phyloP scores from a whole-genome alignment of 148 eudicot species.

The Spergularia marina region DNA sequence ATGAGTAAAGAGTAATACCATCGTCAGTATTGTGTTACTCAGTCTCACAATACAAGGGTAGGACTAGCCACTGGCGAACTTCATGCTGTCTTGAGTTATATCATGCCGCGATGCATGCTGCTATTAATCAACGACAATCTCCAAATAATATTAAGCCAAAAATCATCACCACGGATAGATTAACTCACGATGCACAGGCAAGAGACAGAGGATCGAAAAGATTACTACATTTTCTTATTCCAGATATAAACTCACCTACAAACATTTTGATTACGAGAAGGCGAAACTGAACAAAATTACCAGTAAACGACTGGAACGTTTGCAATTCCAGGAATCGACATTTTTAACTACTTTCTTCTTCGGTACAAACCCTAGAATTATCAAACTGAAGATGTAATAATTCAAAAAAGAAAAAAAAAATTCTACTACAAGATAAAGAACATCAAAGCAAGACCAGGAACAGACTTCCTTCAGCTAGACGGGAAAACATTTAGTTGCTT shows the following conservation, averaged over 20 bases:
- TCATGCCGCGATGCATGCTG: too few species aligned
- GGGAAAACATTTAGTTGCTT: neutral
- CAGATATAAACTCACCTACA: neutral
- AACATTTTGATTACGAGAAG: neutral
- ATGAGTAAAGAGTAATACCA: too few species aligned
- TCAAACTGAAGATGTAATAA: too few species aligned
- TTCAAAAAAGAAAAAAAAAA: neutral
- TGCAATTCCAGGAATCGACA: neutral
- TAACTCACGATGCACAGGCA: too few species aligned
- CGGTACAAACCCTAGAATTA: slow-evolving; percentile 5
- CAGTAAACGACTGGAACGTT: neutral
- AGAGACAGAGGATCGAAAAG: neutral
- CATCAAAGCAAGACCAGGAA: neutral
- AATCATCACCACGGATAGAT: too few species aligned
- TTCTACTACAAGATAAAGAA: slow-evolving; percentile 5
- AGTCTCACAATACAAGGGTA: too few species aligned
- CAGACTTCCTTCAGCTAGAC: neutral
- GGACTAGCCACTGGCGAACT: too few species aligned
- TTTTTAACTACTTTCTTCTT: neutral
- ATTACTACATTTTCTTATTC: neutral
- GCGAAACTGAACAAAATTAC: neutral
- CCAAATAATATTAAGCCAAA: too few species aligned
- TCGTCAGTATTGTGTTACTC: too few species aligned
- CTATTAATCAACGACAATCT: too few species aligned
- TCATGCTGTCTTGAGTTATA: too few species aligned